Conservation (phyloP, 306 rosid genomes). For the Casuarina cunninghamiana region DNA sequence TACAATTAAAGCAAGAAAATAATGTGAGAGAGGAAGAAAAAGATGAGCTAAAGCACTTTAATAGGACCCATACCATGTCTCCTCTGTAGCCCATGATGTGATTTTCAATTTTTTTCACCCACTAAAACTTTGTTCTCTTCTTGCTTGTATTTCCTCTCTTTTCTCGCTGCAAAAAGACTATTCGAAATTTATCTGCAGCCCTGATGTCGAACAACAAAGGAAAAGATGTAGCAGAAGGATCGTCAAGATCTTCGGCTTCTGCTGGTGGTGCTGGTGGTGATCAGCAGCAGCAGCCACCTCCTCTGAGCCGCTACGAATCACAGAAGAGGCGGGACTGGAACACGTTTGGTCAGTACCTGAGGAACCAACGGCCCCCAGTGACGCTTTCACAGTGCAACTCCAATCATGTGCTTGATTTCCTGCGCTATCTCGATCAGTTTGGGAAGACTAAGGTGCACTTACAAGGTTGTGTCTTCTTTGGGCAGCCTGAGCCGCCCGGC, state of each 20-base stretch:
- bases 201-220: slow-evolving; percentile 47
- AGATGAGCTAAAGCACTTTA: slow-evolving; percentile 46
- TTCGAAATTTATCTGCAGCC: neutral
- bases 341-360: slow-evolving; percentile 60
- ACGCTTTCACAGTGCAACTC: slow-evolving; percentile 52
- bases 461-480: slow-evolving; percentile 56
- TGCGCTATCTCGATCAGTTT: slow-evolving; percentile 52
- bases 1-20: slow-evolving; percentile 55
- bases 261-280: neutral
- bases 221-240: slow-evolving; percentile 51
- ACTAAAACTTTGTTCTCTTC: slow-evolving; percentile 23
- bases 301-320: slow-evolving; percentile 54
- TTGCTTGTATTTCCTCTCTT: slow-evolving; percentile 7
- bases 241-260: slow-evolving; percentile 29
- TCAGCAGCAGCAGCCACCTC: slow-evolving; percentile 21
- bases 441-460: slow-evolving; percentile 65
- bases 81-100: slow-evolving; percentile 48
- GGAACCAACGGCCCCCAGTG: slow-evolving; percentile 58
- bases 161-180: neutral
- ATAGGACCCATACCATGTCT: slow-evolving; percentile 56
- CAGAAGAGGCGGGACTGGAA: slow-evolving; percentile 65
- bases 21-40: slow-evolving; percentile 40
- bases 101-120: slow-evolving; percentile 25
- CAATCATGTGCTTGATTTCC: slow-evolving; percentile 51
- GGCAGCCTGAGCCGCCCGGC: slow-evolving; percentile 55